These are phyloP conservation scores for Paraleonurus japonicus DNA, from an alignment of 257 asterid genomes.

Conservation along the genomic window DNA sequence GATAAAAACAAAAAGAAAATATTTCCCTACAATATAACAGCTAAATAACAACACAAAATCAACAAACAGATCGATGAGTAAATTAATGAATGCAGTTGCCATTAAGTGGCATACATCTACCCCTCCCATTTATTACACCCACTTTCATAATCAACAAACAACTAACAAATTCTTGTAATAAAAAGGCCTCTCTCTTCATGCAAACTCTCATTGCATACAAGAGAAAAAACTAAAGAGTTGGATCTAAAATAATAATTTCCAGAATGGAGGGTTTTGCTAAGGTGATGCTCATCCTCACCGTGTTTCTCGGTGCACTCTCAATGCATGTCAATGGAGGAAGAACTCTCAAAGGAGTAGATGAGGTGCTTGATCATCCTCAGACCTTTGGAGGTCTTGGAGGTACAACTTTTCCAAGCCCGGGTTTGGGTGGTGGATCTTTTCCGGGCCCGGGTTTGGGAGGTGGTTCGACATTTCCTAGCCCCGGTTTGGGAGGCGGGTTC, in stretches of 20 bases:
- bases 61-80: constrained; percentile 8
- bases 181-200: constrained; percentile 13
- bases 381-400: constrained; percentile 24
- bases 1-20: background rate
- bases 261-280: constrained; percentile 36
- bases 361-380: constrained; percentile 28
- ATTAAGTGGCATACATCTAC: constrained; percentile 16
- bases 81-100: constrained; percentile 26
- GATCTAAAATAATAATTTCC: background rate
- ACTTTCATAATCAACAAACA: background rate
- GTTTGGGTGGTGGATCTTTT: background rate
- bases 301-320: constrained; percentile 27
- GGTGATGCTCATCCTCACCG: constrained; percentile 33
- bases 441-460: constrained; percentile 1
- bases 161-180: constrained; percentile 10
- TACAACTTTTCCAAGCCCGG: constrained; percentile 2
- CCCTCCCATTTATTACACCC: constrained; percentile 9
- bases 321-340: constrained; percentile 28
- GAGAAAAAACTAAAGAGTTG: background rate
- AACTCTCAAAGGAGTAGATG: constrained; percentile 20
- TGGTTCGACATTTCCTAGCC: background rate
- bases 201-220: background rate
- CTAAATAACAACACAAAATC: background rate
- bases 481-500: constrained; percentile 1
- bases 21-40: background rate